Conservation (phyloP, 192 early-diverging fungal genomes). For the Hyaloraphidium curvatum region DNA sequence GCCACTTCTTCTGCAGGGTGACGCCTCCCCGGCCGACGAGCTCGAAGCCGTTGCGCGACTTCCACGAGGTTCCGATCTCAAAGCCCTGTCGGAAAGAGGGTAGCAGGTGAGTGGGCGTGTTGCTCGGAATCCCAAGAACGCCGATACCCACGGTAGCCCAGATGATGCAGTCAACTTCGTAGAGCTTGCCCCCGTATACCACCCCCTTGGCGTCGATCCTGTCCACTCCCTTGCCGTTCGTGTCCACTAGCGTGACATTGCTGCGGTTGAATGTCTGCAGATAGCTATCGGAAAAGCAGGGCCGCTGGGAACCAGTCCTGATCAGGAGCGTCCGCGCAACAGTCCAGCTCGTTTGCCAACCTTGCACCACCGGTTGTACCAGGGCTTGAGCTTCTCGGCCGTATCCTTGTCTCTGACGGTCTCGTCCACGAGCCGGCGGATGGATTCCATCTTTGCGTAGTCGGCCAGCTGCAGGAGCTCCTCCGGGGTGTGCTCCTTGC, state of each 20-base stretch:
- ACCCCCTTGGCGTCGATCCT: background rate
- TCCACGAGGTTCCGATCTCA: background rate
- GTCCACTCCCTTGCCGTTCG: background rate
- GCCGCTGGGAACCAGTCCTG: background rate
- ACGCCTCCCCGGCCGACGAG: background rate
- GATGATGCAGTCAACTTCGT: constrained; percentile 2
- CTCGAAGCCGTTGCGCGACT: background rate
- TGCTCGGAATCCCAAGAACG: too few relatives aligned
- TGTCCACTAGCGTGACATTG: constrained; percentile 3
- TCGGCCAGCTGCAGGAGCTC: constrained; percentile 1
- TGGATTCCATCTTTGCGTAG: background rate
- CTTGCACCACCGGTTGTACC: background rate
- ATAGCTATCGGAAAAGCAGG: background rate
- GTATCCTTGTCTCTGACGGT: background rate
- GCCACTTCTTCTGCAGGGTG: background rate
- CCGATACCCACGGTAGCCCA: too few relatives aligned
- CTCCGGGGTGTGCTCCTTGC: too few relatives aligned
- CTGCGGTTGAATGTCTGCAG: background rate
- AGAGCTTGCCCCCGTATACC: background rate
- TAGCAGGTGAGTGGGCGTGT: too few relatives aligned
- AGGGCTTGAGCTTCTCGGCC: background rate
- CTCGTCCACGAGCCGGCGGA: background rate
- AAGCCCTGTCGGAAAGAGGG: too few relatives aligned
- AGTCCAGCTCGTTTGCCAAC: background rate
- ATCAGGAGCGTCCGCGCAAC: background rate